Evolutionary conservation across 306 rosid genomes (phyloP).

Genomic region (Adenanthera pavonina): DNA sequence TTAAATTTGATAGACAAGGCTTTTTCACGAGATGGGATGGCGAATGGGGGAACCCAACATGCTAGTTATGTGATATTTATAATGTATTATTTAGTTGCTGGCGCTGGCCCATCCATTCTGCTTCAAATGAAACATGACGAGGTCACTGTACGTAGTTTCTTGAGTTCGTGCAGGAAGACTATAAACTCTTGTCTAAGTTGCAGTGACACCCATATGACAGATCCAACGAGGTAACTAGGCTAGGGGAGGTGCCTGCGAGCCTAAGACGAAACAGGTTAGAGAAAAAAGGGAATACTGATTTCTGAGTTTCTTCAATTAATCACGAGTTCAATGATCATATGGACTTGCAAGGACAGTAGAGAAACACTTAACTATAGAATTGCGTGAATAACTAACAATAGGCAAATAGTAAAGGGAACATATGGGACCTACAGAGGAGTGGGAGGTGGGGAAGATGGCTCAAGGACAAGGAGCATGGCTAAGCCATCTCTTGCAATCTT

Average conservation of each 20-base stretch:
- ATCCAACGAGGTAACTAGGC: neutral
- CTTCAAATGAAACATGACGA: conserved; percentile 3
- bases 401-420: conserved; percentile 29
- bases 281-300: neutral
- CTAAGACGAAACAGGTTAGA: neutral
- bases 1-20: conserved; percentile 12
- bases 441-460: conserved; percentile 53
- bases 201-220: conserved; percentile 1
- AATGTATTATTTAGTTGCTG: neutral
- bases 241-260: neutral
- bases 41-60: neutral
- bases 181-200: neutral
- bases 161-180: neutral
- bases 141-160: neutral
- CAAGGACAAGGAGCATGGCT: conserved; percentile 77
- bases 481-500: conserved; percentile 50
- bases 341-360: neutral
- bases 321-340: neutral
- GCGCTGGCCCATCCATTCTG: conserved; percentile 3
- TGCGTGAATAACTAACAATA: conserved; percentile 12
- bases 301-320: neutral
- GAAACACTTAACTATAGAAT: conserved; percentile 18
- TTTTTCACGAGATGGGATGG: conserved; percentile 10
- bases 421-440: conserved; percentile 45
- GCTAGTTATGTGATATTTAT: neutral